Evolutionary conservation across 2,329 filamentous ascomycete species (phyloP).

Genomic region (Chlorencoelia australis): DNA sequence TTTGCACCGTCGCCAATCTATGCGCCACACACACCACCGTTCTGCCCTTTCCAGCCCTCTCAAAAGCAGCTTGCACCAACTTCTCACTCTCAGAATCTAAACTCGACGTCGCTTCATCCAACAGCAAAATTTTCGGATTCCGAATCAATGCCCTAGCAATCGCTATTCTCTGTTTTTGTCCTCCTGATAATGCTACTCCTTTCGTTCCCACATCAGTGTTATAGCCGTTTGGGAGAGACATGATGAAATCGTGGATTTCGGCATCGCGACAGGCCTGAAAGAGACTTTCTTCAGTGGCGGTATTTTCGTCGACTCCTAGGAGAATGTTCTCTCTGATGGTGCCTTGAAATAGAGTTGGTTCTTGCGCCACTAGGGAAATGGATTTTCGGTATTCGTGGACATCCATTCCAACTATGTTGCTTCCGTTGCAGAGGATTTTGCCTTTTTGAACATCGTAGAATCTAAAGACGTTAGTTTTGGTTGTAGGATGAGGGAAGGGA

Average conservation of each 20-base stretch:
- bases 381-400: constrained; percentile 51
- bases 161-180: constrained; percentile 45
- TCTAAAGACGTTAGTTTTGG: constrained; percentile 24
- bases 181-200: constrained; percentile 39
- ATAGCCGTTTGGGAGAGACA: constrained; percentile 40
- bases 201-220: constrained; percentile 37
- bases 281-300: constrained; percentile 37
- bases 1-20: constrained; percentile 65
- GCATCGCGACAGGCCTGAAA: constrained; percentile 38
- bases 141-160: constrained; percentile 45
- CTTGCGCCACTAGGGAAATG: constrained; percentile 64
- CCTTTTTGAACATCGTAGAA: constrained; percentile 63
- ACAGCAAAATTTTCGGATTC: constrained; percentile 40
- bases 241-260: constrained; percentile 43
- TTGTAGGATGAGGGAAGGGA: not conserved
- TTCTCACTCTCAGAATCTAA: constrained; percentile 48
- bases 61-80: constrained; percentile 54
- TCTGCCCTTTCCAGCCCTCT: constrained; percentile 51
- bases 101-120: constrained; percentile 49
- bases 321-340: constrained; percentile 61
- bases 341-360: constrained; percentile 54
- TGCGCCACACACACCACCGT: constrained; percentile 73
- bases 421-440: constrained; percentile 52
- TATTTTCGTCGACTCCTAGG: constrained; percentile 43
- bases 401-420: constrained; percentile 48